A percentile compares a stretch with the other conserved stretches of the same genome.
These are phyloP conservation scores for Globisporangium rhizosaccharum DNA, from an alignment of 352 stramenopile genomes.

Conservation along the genomic window DNA sequence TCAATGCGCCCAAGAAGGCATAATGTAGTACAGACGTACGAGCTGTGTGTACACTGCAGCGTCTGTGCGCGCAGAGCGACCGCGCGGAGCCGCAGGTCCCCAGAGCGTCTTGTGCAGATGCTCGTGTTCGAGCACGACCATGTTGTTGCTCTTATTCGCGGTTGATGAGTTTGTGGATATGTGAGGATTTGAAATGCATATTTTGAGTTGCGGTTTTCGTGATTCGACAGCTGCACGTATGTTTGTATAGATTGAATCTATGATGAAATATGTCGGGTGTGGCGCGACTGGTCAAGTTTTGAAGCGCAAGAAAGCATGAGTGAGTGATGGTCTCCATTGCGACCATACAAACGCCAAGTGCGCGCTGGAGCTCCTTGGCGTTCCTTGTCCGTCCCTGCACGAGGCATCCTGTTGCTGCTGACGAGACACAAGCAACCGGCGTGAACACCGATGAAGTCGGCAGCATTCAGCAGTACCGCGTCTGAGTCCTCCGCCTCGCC, in stretches of 20 bases:
- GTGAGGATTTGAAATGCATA: no score
- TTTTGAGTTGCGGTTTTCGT: no score
- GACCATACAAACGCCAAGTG: conserved; percentile 5
- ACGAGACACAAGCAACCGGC: background rate
- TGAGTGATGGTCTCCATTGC: conserved; percentile 3
- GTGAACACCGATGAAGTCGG: conserved; percentile 15
- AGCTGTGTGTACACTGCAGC: conserved; percentile 41
- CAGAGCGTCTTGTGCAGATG: conserved; percentile 56
- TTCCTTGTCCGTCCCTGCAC: conserved; percentile 1
- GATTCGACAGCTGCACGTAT: no score
- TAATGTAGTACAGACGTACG: conserved; percentile 13
- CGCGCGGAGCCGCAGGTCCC: conserved; percentile 32
- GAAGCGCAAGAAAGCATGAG: background rate
- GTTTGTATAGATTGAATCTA: background rate
- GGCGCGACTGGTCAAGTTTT: no score
- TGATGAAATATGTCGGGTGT: background rate
- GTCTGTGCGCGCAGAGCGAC: conserved; percentile 39
- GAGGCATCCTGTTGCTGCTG: background rate
- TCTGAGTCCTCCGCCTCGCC: background rate
- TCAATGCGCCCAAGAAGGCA: background rate
- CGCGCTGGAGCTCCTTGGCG: background rate
- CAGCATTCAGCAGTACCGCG: conserved; percentile 2
- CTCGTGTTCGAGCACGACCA: conserved; percentile 67
- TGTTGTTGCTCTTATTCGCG: conserved; percentile 6
- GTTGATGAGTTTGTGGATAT: background rate